Base-by-base conservation (phyloP, 805 yeast species). In the Ogataea neopini region DNA sequence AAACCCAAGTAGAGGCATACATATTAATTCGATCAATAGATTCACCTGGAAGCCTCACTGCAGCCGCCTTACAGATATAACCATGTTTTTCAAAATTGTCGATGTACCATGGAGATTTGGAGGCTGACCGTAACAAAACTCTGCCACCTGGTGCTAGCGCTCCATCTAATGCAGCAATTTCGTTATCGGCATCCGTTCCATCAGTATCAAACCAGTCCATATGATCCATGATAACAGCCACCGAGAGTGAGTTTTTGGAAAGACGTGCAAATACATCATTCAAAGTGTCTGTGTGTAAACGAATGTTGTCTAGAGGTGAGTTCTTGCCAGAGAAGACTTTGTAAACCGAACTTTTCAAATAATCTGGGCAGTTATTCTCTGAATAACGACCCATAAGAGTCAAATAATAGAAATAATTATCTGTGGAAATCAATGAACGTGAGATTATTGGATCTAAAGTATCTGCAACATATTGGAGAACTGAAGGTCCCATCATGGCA, bases 1-100 rank as follows among this genome's bases (percentile, higher is more conserved):
- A 84, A 15, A 88, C 80, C 95, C 95, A 87, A 1, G 95, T 86
- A 2, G 92, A 84, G 3, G 95, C 94, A 63, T 87, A 87, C 95
- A 87, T 87, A 67, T 88, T 87, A 53, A 82, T 85, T 54, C 95
- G 75, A 64, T 87, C 95, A 63, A 87, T 87, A 48, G 86, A 73
- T 45, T 72, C 68, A 7, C 88, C 88, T 17, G 83, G 66, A 44
- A 69, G 64, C 67, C 96, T 77, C 18, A 83, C 73, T 13, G 83
- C 91, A 15, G 84, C 92, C 11, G 92, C 77, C 47, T 76, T 73
- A 66, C 91, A 84, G 38, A 58, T 64, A 64, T 85, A 87, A 0
- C 95, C 96, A 47, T 72, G 70, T 40, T 69, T 67, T 66, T 86
- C 88, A 64, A 86, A 87, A 18, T 76, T 79, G 45, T 70, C 67